Base-by-base conservation (phyloP, 352 stramenopile genomes). In the Phytophthora multivora region DNA sequence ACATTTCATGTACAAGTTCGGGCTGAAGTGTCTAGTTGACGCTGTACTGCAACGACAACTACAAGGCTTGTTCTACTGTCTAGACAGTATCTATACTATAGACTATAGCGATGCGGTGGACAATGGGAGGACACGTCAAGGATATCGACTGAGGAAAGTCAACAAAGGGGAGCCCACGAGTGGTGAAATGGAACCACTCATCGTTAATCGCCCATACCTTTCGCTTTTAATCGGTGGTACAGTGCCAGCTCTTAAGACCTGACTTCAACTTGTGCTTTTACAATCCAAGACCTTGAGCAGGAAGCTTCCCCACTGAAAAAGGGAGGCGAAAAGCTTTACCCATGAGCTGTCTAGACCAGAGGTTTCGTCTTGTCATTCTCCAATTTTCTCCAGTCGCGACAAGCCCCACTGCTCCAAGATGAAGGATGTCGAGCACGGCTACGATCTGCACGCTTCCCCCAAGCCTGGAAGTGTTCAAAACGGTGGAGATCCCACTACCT, bases 401-500 rank as follows among this genome's bases (percentile, higher is more conserved):
- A 41, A 65, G 31, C 38, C 31, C 18, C 15, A 16, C 3, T n/a
- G 30, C 16, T 41, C 7, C 5, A 25, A 62, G 52, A 69, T 69
- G 62, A 60, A 60, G 11, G 54, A 70, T 35, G 41, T 52, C 30
- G 56, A 68, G 35, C 43, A 63, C 41, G 49, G 48, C 18, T 74
- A 70, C 60, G 54, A 70, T 11, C 9, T 62, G 16, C 42, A 74
- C 16, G 35, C 42, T 21, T 74, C 66, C 5, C 48, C 66, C 30
- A 70, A 70, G 21, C 64, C 51, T 26, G 43, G 49, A 7, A 55
- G 21, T 30, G 3, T 51, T 5, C 45, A 60, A 39, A 53, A 43
- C n/a, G 50, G 7, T 19, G 45, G 5, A 9, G 43, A 58, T 12
- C n/a, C n/a, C n/a, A 47, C 55, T 7, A 3, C n/a, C n/a, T 19